Base-by-base conservation (phyloP, 2,329 filamentous ascomycete genomes). In the Colletotrichum sp. region DNA sequence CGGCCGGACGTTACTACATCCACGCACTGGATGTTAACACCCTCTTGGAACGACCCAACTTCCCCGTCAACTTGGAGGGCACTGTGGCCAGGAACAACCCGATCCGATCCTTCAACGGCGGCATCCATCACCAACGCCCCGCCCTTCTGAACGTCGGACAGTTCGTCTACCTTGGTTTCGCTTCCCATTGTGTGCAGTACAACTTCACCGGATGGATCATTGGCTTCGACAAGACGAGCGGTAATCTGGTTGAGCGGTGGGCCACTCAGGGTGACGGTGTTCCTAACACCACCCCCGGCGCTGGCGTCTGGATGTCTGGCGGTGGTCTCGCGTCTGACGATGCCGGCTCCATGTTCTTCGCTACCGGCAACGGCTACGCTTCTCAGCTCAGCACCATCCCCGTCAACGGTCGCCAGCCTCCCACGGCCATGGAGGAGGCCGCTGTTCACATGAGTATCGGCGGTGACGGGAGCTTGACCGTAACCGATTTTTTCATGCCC, bases 121-220 rank as follows among this genome's bases (percentile, higher is more conserved):
- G 90, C 1, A 86, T 89, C 6, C 85, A 90, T 49, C 85, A 90
- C 36, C 90, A 91, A 78, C 84, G 89, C 9, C 88, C 90, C 0
- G 87, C 84, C 5, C 80, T 92, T 15, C 82, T 87, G 2, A 83
- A 88, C 28, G 81, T 87, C 0, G 88, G 88, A 3, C 83, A 87
- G 67, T 86, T 84, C 59, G 82, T 92, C 7, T 90, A 90, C 70
- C 88, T 86, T 1, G 89, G 85, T 0, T 91, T 91, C 76, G 90
- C 89, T 1, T 90, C 89, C 12, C 88, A 91, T 76, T 92, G 90
- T 66, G 90, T 90, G 28, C 85, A 88, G 71, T 91, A 88, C 80
- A 90, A 91, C 79, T 90, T 90, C 77, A 90, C 89, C 2, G 89
- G 89, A 28, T 88, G 87, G 83, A 82, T 91, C 55, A 84, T 91